phyloP scores from a whole-genome alignment of 1,284 basidiomycete species.

The Apiotrichum laibachii region DNA sequence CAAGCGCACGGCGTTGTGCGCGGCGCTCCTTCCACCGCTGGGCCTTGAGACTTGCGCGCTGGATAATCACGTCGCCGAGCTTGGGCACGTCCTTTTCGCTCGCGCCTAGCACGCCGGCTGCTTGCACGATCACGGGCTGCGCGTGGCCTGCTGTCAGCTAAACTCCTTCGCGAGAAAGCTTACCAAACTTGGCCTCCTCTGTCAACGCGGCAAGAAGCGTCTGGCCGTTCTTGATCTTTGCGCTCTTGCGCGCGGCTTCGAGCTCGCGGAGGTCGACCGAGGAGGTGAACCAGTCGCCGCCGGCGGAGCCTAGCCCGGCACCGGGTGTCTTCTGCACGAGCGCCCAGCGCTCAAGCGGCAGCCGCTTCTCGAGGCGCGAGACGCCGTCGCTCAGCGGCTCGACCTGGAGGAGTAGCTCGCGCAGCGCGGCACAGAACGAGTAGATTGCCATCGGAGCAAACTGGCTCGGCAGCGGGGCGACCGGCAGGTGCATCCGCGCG shows the following conservation, averaged over 20 bases:
- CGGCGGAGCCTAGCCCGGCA: slow-evolving; percentile 12
- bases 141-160: slow-evolving; percentile 32
- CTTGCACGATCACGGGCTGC: slow-evolving; percentile 29
- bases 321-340: slow-evolving; percentile 39
- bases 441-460: slow-evolving; percentile 40
- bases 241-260: slow-evolving; percentile 16
- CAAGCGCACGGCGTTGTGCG: neutral
- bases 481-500: slow-evolving; percentile 36
- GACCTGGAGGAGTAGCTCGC: slow-evolving; percentile 34
- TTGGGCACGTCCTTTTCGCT: slow-evolving; percentile 15
- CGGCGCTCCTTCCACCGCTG: slow-evolving; percentile 38
- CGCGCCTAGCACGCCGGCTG: slow-evolving; percentile 20
- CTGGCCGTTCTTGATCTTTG: slow-evolving; percentile 15
- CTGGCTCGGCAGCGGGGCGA: slow-evolving; percentile 40
- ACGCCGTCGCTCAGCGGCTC: slow-evolving; percentile 23
- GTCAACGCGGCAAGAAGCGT: slow-evolving; percentile 23
- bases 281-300: slow-evolving; percentile 44
- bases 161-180: slow-evolving; percentile 3
- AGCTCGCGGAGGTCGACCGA: slow-evolving; percentile 33
- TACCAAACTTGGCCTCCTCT: slow-evolving; percentile 36
- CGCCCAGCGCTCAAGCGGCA: slow-evolving; percentile 37
- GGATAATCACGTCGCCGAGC: slow-evolving; percentile 33
- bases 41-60: slow-evolving; percentile 38
- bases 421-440: slow-evolving; percentile 40
- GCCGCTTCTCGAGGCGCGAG: neutral